Evolutionary conservation across 2,329 filamentous ascomycete species (phyloP).

Genomic region (Fusarium duplospermum): DNA sequence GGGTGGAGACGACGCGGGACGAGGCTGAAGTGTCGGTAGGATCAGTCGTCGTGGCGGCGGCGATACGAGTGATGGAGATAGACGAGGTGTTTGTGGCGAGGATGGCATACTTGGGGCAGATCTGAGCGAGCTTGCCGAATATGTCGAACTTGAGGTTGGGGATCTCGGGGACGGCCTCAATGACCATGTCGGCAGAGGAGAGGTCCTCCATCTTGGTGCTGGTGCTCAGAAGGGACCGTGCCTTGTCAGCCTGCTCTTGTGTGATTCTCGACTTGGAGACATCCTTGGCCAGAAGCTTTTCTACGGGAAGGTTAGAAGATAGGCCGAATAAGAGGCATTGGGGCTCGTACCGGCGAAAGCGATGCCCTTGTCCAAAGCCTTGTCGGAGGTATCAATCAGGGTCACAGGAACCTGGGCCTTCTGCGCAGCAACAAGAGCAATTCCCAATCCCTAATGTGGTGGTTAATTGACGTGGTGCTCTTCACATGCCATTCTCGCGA

Average conservation of each 20-base stretch:
- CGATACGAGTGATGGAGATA: constrained; percentile 96
- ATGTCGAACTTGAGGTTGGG: constrained; percentile 88
- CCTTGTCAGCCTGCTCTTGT: constrained; percentile 80
- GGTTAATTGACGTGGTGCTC: constrained; percentile 33
- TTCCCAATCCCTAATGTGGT: constrained; percentile 81
- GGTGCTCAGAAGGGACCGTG: constrained; percentile 75
- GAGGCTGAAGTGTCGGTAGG: constrained; percentile 83
- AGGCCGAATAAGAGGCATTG: not conserved
- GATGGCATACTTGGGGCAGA: constrained; percentile 86
- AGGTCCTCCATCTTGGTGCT: constrained; percentile 82
- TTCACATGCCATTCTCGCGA: constrained; percentile 52
- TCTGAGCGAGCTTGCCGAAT: constrained; percentile 83
- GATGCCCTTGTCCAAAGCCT: constrained; percentile 87
- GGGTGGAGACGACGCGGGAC: constrained; percentile 91
- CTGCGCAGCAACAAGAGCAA: constrained; percentile 91
- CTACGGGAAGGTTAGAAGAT: constrained; percentile 55
- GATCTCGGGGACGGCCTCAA: constrained; percentile 96
- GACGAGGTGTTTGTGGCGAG: constrained; percentile 99
- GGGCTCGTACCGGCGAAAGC: constrained; percentile 80
- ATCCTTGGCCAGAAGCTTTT: constrained; percentile 94
- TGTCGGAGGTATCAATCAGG: constrained; percentile 85
- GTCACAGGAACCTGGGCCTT: constrained; percentile 86
- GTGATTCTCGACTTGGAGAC: constrained; percentile 88
- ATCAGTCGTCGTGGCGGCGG: constrained; percentile 83
- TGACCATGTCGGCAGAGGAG: constrained; percentile 91